phyloP scores from a whole-genome alignment of 108 stramenopile genomes.

The Nannochloropsis oceanica region DNA sequence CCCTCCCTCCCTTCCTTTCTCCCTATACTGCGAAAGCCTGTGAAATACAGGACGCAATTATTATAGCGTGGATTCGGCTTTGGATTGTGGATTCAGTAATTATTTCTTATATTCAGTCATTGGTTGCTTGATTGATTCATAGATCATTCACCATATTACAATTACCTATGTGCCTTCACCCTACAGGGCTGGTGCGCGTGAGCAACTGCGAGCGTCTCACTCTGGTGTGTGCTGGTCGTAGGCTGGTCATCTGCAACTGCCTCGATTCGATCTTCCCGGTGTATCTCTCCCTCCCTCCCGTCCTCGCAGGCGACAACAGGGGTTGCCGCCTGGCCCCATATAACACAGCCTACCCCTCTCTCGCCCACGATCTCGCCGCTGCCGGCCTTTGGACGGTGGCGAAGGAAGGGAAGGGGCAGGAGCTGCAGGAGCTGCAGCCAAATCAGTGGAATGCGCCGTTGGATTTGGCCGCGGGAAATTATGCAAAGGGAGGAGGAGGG shows the following conservation, averaged over 20 bases:
- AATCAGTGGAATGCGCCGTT: neutral
- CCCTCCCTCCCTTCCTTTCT: neutral
- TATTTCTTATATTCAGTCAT: no score
- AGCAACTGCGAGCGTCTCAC: conserved; percentile 23
- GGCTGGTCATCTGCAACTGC: conserved; percentile 21
- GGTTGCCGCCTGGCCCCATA: conserved; percentile 33
- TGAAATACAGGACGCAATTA: no score
- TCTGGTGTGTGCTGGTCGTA: conserved; percentile 14
- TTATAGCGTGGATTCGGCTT: no score
- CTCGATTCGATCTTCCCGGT: conserved; percentile 21
- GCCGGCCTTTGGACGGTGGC: neutral
- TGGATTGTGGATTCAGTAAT: no score
- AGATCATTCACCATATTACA: no score
- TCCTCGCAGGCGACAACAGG: conserved; percentile 21
- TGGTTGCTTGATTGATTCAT: no score
- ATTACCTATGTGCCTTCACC: no score
- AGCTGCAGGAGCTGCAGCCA: neutral
- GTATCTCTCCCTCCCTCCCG: neutral
- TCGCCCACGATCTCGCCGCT: neutral
- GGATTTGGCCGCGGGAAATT: neutral
- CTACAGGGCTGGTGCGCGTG: conserved; percentile 31
- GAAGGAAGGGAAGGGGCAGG: neutral
- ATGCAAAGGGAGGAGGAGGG: neutral
- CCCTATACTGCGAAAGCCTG: neutral
- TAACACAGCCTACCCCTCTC: conserved; percentile 28